Evolutionary conservation across 2,329 filamentous ascomycete genomes (phyloP).

Genomic region (Coniochaeta ligniaria): DNA sequence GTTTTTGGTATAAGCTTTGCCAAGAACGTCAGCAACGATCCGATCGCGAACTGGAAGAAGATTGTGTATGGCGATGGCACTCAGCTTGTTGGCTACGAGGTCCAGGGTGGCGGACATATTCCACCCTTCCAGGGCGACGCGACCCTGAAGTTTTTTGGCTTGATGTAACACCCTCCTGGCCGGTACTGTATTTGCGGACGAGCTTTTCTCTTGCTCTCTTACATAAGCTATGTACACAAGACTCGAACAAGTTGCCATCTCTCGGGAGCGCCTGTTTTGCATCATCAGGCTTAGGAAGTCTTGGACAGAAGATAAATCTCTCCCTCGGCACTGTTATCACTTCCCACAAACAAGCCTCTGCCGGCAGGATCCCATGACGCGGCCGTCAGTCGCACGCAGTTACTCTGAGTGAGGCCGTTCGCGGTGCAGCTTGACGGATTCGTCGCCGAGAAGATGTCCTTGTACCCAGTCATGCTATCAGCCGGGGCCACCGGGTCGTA

Average conservation of each 20-base stretch:
- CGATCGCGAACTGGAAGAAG: conserved; percentile 4
- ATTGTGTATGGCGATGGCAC: conserved; percentile 3
- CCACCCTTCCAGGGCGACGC: conserved; percentile 2
- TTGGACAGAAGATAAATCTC: conserved; percentile 20
- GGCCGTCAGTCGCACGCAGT: conserved; percentile 26
- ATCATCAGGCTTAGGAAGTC: neutral
- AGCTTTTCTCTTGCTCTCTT: neutral
- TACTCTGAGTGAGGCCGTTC: conserved; percentile 26
- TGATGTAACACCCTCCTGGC: neutral
- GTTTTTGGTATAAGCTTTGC: neutral
- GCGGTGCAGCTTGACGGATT: conserved; percentile 21
- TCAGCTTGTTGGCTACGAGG: conserved; percentile 3
- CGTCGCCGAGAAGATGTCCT: conserved; percentile 17
- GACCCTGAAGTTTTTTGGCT: conserved; percentile 3
- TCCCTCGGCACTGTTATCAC: conserved; percentile 27
- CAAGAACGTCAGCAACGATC: conserved; percentile 1
- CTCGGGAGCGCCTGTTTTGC: neutral
- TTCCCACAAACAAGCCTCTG: conserved; percentile 26
- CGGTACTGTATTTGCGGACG: neutral
- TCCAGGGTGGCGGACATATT: conserved; percentile 4
- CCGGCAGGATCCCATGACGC: conserved; percentile 25
- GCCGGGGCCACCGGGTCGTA: conserved; percentile 21
- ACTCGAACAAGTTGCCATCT: neutral
- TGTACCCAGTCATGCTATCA: conserved; percentile 21
- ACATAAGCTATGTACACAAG: neutral